phyloP scores from a whole-genome alignment of 202 grass and related monocot species.

The Setaria viridis region DNA sequence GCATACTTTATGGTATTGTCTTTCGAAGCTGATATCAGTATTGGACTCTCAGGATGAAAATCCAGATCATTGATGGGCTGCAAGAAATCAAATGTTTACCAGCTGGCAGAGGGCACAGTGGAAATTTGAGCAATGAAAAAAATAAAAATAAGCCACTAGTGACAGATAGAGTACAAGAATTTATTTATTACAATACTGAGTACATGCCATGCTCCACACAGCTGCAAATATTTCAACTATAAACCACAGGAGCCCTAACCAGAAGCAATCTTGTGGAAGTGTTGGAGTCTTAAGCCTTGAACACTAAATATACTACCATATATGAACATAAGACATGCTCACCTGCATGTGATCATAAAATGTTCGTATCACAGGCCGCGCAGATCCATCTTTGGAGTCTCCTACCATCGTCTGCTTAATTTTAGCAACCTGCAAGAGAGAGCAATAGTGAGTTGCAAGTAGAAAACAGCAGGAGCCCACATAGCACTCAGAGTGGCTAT shows the following conservation, averaged over 20 bases:
- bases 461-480: slow-evolving; percentile 23
- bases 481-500: neutral
- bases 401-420: slow-evolving; percentile 82
- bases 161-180: neutral
- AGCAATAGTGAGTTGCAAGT: slow-evolving; percentile 10
- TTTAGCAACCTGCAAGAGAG: slow-evolving; percentile 77
- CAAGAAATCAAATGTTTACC: slow-evolving; percentile 51
- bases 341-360: slow-evolving; percentile 97
- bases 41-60: slow-evolving; percentile 90
- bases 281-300: slow-evolving; percentile 11
- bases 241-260: slow-evolving; percentile 2
- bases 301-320: slow-evolving; percentile 15
- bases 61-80: slow-evolving; percentile 98
- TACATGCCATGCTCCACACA: neutral
- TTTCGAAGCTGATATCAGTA: slow-evolving; percentile 95
- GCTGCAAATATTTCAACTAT: neutral
- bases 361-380: slow-evolving; percentile 77
- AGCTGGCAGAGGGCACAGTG: neutral
- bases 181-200: neutral
- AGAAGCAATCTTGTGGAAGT: slow-evolving; percentile 21
- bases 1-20: slow-evolving; percentile 94
- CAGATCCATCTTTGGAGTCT: slow-evolving; percentile 81
- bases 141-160: neutral
- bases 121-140: neutral
- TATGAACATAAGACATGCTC: slow-evolving; percentile 12